Percentiles rank a stretch among this genome's conserved stretches.
Conservation (phyloP, 2,329 filamentous ascomycete species). For the Talaromyces pinophilus region DNA sequence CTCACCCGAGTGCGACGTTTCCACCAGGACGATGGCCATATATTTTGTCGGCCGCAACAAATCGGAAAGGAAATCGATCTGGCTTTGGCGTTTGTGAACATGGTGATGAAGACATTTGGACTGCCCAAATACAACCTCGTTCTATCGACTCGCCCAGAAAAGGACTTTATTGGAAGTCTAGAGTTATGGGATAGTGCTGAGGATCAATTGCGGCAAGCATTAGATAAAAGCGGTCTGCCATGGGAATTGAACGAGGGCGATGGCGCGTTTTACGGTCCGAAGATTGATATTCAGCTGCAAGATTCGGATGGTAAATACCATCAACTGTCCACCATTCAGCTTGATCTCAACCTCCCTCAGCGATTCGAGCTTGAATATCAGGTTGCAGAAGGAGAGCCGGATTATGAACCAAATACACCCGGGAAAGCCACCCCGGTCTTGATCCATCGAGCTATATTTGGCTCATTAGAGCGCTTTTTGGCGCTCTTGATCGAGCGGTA, state of each 20-base stretch:
- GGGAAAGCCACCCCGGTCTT: conserved; percentile 72
- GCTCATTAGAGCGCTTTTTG: conserved; percentile 81
- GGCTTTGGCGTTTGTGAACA: conserved; percentile 72
- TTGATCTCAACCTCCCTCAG: conserved; percentile 86
- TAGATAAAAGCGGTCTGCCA: conserved; percentile 63
- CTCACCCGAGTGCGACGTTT: conserved; percentile 82
- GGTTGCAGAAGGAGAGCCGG: conserved; percentile 48
- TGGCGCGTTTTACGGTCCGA: conserved; percentile 87
- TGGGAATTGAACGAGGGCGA: conserved; percentile 80
- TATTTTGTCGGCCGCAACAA: conserved; percentile 79
- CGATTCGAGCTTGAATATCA: conserved; percentile 76
- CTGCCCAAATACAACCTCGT: conserved; percentile 74
- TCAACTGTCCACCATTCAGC: conserved; percentile 84
- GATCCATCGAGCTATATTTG: conserved; percentile 81
- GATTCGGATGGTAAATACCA: conserved; percentile 84
- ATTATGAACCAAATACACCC: conserved; percentile 45
- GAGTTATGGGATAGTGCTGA: conserved; percentile 72
- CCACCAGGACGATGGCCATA: conserved; percentile 88
- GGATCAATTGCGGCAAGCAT: conserved; percentile 62
- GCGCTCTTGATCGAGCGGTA: conserved; percentile 83
- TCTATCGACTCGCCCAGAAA: conserved; percentile 74
- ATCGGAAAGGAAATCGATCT: conserved; percentile 72
- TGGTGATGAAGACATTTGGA: conserved; percentile 69
- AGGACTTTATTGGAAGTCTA: conserved; percentile 73
- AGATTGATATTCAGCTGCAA: conserved; percentile 81